Base-by-base conservation (phyloP, 148 eudicot genomes). In the Vaccinium myrtillus region DNA sequence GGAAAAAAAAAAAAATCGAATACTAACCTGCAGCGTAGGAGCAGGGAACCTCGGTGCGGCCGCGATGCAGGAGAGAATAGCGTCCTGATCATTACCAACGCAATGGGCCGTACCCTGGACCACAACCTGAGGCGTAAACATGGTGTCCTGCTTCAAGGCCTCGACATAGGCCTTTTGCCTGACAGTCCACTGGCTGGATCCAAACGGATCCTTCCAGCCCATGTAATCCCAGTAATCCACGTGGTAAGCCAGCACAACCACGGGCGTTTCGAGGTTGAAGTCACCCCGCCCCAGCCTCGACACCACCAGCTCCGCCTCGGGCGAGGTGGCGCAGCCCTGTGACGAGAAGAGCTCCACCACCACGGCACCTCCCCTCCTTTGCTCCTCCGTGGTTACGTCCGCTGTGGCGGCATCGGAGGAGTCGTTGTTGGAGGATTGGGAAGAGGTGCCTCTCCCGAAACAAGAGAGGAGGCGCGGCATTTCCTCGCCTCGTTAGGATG, bases 141-240 rank as follows among this genome's bases (percentile, higher is more conserved):
- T 89, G 12, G 98, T 91, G 80, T 96, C 98, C 18, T 93, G 86
- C 55, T 86, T 87, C 14, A 96, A 56, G 3, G 95, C 88, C 86
- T 96, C 95, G 18, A 93, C 94, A 36, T 94, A 96, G 1, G 91
- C 91, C 90, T 96, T 94, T 77, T 96, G 99, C 78, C 98, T 74
- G 8, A 94, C 97, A 15, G 99, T 96, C 98, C 98, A 96, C 83
- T 87, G 92, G 85, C 91, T 92, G 0, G 94, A 92, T 54, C 91
- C 98, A 54, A 75, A 96, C 0, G 94, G 95, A n/a, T 96, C 98
- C 70, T 91, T 96, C 98, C 98, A 96, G 4, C 98, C 98, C 84
- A 79, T 85, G 51, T 93, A 91, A 86, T 96, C 99, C 99, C 98
- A 96, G 49, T 91, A 93, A 79, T 96, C 99, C 18, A 96, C 99